Percentiles rank a stretch among this genome's conserved stretches.
Conservation (phyloP, 768 basidiomycete species). For the Suillus sp. region DNA sequence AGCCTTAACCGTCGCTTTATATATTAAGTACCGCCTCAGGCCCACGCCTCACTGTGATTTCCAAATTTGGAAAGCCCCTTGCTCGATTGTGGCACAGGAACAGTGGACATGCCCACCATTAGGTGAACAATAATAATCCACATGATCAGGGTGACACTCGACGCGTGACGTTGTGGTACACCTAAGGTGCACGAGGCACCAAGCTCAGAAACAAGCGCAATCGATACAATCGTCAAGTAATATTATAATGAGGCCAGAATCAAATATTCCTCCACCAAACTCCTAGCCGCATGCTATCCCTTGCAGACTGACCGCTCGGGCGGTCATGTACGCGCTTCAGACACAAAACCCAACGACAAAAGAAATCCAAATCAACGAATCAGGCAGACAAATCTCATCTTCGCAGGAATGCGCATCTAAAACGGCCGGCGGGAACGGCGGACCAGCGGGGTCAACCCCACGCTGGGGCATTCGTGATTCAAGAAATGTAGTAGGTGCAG, state of each 20-base stretch:
- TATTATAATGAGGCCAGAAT: too few relatives aligned
- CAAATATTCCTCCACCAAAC: neutral
- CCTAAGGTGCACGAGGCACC: neutral
- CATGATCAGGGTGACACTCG: neutral
- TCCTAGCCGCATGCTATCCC: neutral
- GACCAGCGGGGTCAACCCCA: too few relatives aligned
- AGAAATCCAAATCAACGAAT: too few relatives aligned
- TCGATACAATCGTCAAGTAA: neutral
- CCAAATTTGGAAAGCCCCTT: neutral
- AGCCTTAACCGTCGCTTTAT: neutral
- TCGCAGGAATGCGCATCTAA: too few relatives aligned
- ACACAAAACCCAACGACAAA: too few relatives aligned
- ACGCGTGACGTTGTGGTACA: neutral
- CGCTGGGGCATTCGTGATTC: too few relatives aligned
- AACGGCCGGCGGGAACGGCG: too few relatives aligned
- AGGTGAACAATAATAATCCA: neutral
- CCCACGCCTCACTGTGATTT: slow-evolving; percentile 3
- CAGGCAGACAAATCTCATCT: too few relatives aligned
- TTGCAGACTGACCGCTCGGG: too few relatives aligned
- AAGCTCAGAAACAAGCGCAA: neutral
- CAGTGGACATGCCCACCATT: neutral
- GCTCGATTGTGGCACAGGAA: neutral
- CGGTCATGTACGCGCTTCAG: too few relatives aligned
- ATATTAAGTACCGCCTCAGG: slow-evolving; percentile 3
- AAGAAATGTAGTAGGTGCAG: too few relatives aligned